Conservation (phyloP, 371 early-diverging fungal species). For the Mortierella sp. region DNA sequence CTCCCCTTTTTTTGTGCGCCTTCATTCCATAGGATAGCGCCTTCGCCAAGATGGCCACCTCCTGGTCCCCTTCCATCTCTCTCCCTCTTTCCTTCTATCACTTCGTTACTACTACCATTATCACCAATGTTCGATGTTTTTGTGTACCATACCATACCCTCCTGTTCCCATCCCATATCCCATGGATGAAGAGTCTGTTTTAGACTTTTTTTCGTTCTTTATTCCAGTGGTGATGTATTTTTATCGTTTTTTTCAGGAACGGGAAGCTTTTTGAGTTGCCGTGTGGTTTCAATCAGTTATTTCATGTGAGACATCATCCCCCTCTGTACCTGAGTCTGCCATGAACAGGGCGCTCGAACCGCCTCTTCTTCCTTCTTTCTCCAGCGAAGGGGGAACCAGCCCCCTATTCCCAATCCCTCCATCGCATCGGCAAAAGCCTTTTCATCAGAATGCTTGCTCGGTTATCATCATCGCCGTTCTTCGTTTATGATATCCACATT, state of each 20-base stretch:
- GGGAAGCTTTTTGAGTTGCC: slow-evolving; percentile 5
- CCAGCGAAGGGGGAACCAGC: neutral
- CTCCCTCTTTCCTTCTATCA: neutral
- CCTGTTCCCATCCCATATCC: neutral
- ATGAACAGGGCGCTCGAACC: neutral
- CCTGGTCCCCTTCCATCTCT: neutral
- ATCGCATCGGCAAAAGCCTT: too few relatives aligned
- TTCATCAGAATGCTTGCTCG: too few relatives aligned
- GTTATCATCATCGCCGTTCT: neutral
- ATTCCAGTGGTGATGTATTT: slow-evolving; percentile 6
- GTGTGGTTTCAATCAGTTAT: slow-evolving; percentile 15
- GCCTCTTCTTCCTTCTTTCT: neutral
- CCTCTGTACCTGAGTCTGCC: neutral
- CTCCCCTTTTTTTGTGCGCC: neutral
- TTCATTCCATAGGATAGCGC: neutral
- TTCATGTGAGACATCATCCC: neutral
- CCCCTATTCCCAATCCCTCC: neutral
- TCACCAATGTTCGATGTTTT: neutral
- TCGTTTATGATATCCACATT: neutral
- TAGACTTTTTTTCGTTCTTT: neutral
- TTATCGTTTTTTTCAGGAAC: slow-evolving; percentile 23
- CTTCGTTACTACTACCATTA: neutral
- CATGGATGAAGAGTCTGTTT: neutral
- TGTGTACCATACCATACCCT: neutral
- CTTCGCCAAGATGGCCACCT: neutral